These are phyloP conservation scores for Blastocystis sp. DNA, from an alignment of 352 stramenopile genomes.

Conservation along the genomic window DNA sequence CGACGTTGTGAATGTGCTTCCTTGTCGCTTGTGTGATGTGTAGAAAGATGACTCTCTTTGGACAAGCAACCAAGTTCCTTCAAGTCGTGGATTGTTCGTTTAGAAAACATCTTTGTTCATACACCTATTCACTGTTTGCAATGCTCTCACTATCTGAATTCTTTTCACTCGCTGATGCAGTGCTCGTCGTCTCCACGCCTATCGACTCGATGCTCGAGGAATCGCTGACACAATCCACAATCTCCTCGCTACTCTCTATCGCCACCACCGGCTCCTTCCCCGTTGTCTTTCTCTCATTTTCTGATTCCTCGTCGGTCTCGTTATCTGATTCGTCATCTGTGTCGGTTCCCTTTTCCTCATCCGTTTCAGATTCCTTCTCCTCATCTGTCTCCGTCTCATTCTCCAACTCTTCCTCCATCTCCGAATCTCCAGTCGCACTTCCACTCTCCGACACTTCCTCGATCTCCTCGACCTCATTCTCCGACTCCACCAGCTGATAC, in stretches of 20 bases:
- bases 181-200: no score
- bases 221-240: no score
- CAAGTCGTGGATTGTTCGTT: slow-evolving; percentile 38
- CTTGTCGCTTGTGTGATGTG: neutral
- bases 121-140: neutral
- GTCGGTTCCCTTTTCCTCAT: neutral
- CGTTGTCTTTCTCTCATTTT: no score
- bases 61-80: neutral
- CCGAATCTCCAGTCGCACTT: neutral
- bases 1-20: neutral
- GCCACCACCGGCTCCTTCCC: no score
- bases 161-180: no score
- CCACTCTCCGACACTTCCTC: neutral
- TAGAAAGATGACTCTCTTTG: slow-evolving; percentile 7
- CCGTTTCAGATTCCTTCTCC: neutral
- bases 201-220: no score
- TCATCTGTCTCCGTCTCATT: neutral
- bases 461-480: neutral
- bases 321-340: no score
- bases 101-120: slow-evolving; percentile 33
- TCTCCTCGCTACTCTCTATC: no score
- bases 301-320: no score
- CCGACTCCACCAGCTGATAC: neutral
- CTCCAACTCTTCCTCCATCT: no score
- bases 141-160: neutral